Conservation (phyloP, 1,284 basidiomycete genomes). For the Malassezia obtusa region DNA sequence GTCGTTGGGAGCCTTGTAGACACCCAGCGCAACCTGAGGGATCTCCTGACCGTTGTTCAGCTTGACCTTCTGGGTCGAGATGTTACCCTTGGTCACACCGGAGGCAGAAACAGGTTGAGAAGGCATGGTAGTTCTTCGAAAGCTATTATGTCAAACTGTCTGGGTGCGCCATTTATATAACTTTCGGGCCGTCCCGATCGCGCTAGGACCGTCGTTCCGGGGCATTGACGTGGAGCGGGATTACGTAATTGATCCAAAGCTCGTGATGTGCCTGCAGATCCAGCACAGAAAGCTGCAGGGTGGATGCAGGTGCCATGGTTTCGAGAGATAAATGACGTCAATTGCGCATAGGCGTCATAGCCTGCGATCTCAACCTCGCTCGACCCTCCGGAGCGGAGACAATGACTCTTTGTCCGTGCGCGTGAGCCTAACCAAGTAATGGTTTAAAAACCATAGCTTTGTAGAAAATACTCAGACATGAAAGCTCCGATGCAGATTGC, state of each 20-base stretch:
- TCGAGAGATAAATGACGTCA: not conserved
- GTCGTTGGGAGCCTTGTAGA: slow-evolving; percentile 48
- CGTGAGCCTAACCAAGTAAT: too few relatives aligned
- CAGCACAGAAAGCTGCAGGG: too few relatives aligned
- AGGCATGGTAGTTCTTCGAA: not conserved
- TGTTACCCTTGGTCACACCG: slow-evolving; percentile 26
- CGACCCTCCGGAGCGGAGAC: too few relatives aligned
- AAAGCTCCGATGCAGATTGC: not conserved
- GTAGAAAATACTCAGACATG: not conserved
- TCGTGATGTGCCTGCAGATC: too few relatives aligned
- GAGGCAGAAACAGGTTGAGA: slow-evolving; percentile 16
- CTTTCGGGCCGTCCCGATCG: not conserved
- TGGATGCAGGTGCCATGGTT: too few relatives aligned
- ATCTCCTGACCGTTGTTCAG: slow-evolving; percentile 40
- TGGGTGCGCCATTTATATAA: not conserved
- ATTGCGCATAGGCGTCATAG: not conserved
- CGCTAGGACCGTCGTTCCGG: not conserved
- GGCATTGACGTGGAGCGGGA: not conserved
- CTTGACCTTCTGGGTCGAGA: slow-evolving; percentile 42
- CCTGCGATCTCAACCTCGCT: too few relatives aligned
- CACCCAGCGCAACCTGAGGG: slow-evolving; percentile 44
- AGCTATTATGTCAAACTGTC: too few relatives aligned
- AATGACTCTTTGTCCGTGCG: not conserved
- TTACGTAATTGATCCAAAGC: not conserved
- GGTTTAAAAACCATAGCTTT: not conserved